Evolutionary conservation across 495 filamentous ascomycete genomes (phyloP).

Genomic region (Acidiella bohemica): DNA sequence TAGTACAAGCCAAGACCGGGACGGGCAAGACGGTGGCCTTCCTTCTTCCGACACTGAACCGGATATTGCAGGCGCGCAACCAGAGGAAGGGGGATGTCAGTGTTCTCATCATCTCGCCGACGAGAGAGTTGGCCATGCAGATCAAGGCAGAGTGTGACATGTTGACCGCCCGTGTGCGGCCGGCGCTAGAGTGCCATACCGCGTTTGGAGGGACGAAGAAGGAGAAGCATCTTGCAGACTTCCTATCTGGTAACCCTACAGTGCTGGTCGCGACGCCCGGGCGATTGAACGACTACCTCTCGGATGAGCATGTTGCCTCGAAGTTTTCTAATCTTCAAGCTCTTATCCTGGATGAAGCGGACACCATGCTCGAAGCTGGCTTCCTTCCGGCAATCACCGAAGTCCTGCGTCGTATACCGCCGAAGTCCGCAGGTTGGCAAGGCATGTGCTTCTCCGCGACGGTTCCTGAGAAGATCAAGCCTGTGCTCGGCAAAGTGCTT

Average conservation of each 20-base stretch:
- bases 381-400: slow-evolving; percentile 63
- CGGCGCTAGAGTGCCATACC: slow-evolving; percentile 52
- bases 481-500: slow-evolving; percentile 55
- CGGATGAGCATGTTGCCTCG: slow-evolving; percentile 49
- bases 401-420: slow-evolving; percentile 59
- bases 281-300: slow-evolving; percentile 70
- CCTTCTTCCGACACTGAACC: slow-evolving; percentile 29
- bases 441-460: slow-evolving; percentile 95
- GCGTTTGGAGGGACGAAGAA: slow-evolving; percentile 86
- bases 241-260: slow-evolving; percentile 65
- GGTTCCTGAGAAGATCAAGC: slow-evolving; percentile 67
- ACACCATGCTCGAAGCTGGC: slow-evolving; percentile 79
- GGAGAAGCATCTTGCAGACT: slow-evolving; percentile 41
- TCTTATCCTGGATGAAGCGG: slow-evolving; percentile 86
- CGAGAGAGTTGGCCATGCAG: slow-evolving; percentile 87
- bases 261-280: slow-evolving; percentile 83
- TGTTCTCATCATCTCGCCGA: slow-evolving; percentile 83
- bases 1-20: slow-evolving; percentile 35
- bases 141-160: slow-evolving; percentile 73
- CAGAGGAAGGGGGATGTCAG: slow-evolving; percentile 53
- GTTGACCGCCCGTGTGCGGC: slow-evolving; percentile 31
- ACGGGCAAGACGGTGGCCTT: slow-evolving; percentile 36
- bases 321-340: slow-evolving; percentile 54
- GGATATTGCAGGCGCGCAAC: slow-evolving; percentile 36
- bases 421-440: slow-evolving; percentile 74